These are phyloP conservation scores for Fusarium albosuccineum DNA, from an alignment of 2,329 filamentous ascomycete genomes.

Conservation along the genomic window DNA sequence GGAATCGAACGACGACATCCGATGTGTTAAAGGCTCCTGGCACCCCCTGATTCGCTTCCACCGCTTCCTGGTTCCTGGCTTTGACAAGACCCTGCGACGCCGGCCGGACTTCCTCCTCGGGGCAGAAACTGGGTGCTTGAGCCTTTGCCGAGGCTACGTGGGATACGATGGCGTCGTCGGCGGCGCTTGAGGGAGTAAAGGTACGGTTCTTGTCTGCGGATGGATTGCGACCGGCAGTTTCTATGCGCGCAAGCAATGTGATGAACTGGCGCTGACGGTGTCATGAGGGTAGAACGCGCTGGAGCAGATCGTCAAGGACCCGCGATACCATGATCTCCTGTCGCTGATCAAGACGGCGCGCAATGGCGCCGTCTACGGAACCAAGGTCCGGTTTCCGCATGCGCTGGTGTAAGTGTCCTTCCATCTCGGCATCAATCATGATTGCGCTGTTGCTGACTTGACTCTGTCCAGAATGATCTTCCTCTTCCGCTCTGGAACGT, in stretches of 20 bases:
- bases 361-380: constrained; percentile 96
- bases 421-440: not conserved
- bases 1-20: constrained; percentile 30
- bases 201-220: constrained; percentile 32
- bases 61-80: not conserved
- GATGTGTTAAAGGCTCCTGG: constrained; percentile 27
- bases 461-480: constrained; percentile 82
- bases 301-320: constrained; percentile 84
- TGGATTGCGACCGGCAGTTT: not conserved
- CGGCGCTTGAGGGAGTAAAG: constrained; percentile 48
- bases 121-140: constrained; percentile 7
- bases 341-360: constrained; percentile 91
- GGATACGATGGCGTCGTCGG: constrained; percentile 45
- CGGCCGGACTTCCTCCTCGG: constrained; percentile 1
- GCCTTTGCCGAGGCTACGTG: constrained; percentile 40
- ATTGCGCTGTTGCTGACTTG: constrained; percentile 33
- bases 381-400: constrained; percentile 98
- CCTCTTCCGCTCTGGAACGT: constrained; percentile 92
- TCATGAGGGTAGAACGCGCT: constrained; percentile 67
- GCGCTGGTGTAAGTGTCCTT: constrained; percentile 77
- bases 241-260: not conserved
- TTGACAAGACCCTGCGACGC: constrained; percentile 22
- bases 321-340: constrained; percentile 85
- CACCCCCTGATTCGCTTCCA: constrained; percentile 7
- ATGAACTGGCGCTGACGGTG: constrained; percentile 24